These are phyloP conservation scores for Chaetomium sp. DNA, from an alignment of 2,329 filamentous ascomycete genomes.

Conservation along the genomic window DNA sequence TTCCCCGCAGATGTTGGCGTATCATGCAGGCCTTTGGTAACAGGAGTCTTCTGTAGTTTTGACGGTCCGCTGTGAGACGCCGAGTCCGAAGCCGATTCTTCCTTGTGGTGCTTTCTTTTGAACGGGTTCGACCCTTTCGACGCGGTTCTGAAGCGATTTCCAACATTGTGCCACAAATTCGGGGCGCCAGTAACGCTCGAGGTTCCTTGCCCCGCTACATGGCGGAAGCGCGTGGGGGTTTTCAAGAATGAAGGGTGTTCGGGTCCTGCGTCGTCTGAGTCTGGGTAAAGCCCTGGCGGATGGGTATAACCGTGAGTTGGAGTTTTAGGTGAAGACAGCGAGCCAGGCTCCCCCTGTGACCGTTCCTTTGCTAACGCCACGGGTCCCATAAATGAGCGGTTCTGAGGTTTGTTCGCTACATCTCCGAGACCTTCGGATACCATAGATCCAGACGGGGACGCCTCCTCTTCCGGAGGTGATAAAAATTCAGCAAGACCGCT, in stretches of 20 bases:
- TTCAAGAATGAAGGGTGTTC: no score
- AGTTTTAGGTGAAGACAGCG: no score
- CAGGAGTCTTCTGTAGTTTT: not conserved
- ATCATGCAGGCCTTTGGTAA: not conserved
- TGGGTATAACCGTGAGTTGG: no score
- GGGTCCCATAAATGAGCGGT: not conserved
- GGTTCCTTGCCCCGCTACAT: no score
- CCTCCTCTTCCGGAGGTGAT: conserved; percentile 23
- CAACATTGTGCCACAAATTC: not conserved
- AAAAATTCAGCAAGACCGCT: conserved; percentile 7
- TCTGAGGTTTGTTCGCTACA: not conserved
- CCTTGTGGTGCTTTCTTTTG: conserved; percentile 1
- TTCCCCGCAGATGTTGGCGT: not conserved
- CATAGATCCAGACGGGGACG: conserved; percentile 5
- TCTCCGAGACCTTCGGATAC: not conserved
- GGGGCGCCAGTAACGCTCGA: not conserved
- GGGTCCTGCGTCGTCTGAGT: no score
- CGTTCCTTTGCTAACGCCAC: no score
- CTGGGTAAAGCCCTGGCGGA: no score
- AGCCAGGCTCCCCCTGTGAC: no score
- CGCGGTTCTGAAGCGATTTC: not conserved
- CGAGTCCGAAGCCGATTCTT: not conserved
- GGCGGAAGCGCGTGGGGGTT: no score
- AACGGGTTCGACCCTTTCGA: not conserved
- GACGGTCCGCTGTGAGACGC: not conserved